These are phyloP conservation scores for Aquilaria agallochum DNA, from an alignment of 441 rosid species.

Conservation along the genomic window DNA sequence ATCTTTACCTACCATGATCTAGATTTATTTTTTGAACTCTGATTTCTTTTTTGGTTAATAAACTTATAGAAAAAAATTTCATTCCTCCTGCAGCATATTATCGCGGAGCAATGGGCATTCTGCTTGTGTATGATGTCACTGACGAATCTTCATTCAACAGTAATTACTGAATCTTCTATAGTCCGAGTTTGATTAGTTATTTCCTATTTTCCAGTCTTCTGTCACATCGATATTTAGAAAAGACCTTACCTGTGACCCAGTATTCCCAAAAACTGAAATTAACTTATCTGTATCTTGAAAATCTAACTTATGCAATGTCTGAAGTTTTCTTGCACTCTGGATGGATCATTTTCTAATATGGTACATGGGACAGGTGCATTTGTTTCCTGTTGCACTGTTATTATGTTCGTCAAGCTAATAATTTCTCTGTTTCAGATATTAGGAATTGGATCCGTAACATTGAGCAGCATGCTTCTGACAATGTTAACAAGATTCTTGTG, in stretches of 20 bases:
- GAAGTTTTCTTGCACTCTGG: not conserved
- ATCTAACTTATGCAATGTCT: not conserved
- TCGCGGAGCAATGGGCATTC: conserved; percentile 96
- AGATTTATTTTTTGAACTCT: not conserved
- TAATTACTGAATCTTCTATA: conserved; percentile 32
- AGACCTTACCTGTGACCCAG: not conserved
- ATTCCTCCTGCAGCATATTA: conserved; percentile 70
- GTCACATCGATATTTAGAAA: conserved; percentile 10
- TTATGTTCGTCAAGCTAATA: too few relatives aligned
- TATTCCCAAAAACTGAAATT: not conserved
- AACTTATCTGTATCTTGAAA: not conserved
- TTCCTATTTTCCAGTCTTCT: conserved; percentile 10
- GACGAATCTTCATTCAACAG: conserved; percentile 97
- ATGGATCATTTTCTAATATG: not conserved
- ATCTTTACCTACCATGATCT: too few relatives aligned
- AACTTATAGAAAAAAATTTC: conserved; percentile 6
- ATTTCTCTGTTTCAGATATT: conserved; percentile 39
- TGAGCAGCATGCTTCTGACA: conserved; percentile 87
- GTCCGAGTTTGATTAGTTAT: conserved; percentile 14
- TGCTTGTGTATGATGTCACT: conserved; percentile 25
- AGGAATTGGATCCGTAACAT: conserved; percentile 90
- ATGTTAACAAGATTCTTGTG: conserved; percentile 82
- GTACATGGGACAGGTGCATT: too few relatives aligned
- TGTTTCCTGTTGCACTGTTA: too few relatives aligned
- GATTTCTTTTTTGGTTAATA: conserved; percentile 1